Evolutionary conservation across 108 stramenopile species (phyloP), one percentile per base, ranked within the genome.

Genomic region (Aurantiochytrium sp.): DNA sequence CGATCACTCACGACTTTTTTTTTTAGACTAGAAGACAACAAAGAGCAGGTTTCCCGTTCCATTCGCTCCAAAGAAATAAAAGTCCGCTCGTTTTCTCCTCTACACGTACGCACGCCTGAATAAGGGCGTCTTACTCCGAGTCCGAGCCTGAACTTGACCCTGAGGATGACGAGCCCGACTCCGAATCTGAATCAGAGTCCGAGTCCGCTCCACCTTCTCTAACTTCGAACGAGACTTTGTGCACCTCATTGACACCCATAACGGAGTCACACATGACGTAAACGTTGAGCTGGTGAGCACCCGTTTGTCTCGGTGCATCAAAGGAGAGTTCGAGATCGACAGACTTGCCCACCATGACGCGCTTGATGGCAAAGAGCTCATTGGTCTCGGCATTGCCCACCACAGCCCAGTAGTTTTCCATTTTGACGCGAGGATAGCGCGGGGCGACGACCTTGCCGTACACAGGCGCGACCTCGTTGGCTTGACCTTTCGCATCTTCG

Each of bases 251-350:
- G 88, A 96, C 97, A 19, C 99, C 99, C 83, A 98, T 71, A 91
- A 99, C 98, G 88, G 96, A 95, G 90, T 99, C 99, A 90, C 98
- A 98, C 97, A 99, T 98, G 88, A 98, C 95, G 91, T 97, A 98
- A 60, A 99, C 93, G 43, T 96, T 95, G 59, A 99, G 89, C 28
- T 96, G 92, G 91, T 98, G 97, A 89, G 97, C 96, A 60, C 99
- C 99, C 45, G 96, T 94, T 88, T 96, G 94, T 58, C 97, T 96
- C 5, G 98, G 98, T n/a, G 98, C 98, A 55, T 96, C 91, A 91
- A 98, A 97, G 59, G 97, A 96, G 58, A 99, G 92, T 89, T 91
- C 91, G 18, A 97, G 92, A 6, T 23, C 44, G 4, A 25, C 88
- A 60, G 49, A 44, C 53, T 83, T 35, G 19, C 44, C 72, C 87